phyloP scores from a whole-genome alignment of 1,139 yeast genomes.

The Geotrichum candidum region DNA sequence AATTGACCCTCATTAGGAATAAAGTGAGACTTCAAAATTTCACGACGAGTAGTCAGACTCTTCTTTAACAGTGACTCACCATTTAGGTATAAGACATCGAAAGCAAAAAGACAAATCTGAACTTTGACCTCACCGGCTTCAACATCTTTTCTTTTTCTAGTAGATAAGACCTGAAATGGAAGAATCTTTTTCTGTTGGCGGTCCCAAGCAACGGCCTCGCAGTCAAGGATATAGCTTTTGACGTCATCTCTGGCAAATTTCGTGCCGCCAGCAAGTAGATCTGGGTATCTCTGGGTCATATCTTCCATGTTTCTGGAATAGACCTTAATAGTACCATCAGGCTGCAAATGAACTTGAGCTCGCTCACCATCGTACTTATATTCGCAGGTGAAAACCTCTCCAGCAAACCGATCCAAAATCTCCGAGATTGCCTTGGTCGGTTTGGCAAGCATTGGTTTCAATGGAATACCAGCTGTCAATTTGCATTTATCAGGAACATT shows the following conservation, averaged over 20 bases:
- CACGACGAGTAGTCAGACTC: constrained; percentile 65
- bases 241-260: constrained; percentile 48
- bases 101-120: constrained; percentile 85
- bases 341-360: constrained; percentile 80
- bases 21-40: constrained; percentile 51
- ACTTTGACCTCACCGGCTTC: constrained; percentile 82
- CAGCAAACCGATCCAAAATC: constrained; percentile 80
- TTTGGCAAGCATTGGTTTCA: constrained; percentile 96
- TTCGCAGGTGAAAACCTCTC: constrained; percentile 84
- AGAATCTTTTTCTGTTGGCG: constrained; percentile 62
- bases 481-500: constrained; percentile 63
- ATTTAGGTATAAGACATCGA: constrained; percentile 73
- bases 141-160: constrained; percentile 91
- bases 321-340: constrained; percentile 62
- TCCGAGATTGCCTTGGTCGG: constrained; percentile 92
- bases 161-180: constrained; percentile 88
- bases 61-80: constrained; percentile 64
- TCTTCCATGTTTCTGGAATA: constrained; percentile 95
- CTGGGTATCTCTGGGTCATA: constrained; percentile 95
- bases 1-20: constrained; percentile 68
- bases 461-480: constrained; percentile 85
- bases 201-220: constrained; percentile 99
- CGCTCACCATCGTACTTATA: constrained; percentile 97
- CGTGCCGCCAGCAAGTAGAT: constrained; percentile 61
- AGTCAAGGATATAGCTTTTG: constrained; percentile 67